Evolutionary conservation across 371 early-diverging fungal genomes (phyloP).

Genomic region (Mucor plumbeus): DNA sequence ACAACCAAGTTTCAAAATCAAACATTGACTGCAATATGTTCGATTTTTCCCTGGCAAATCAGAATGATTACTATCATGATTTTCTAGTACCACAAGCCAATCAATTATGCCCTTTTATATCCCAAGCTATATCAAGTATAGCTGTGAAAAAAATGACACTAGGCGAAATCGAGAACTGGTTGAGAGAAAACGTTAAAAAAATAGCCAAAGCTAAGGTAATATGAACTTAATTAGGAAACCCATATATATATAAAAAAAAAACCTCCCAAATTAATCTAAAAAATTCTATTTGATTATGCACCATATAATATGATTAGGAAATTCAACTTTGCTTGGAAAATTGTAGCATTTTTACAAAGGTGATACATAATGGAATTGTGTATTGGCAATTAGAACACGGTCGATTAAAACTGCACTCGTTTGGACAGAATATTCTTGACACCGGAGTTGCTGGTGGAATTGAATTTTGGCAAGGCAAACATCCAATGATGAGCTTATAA

Average conservation of each 20-base stretch:
- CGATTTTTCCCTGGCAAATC: constrained; percentile 3
- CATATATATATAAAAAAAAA: no score
- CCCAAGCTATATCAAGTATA: constrained; percentile 3
- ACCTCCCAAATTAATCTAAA: not conserved
- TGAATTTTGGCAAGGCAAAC: constrained; percentile 4
- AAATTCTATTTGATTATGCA: not conserved
- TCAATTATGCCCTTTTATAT: not conserved
- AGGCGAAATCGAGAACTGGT: not conserved
- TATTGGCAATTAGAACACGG: not conserved
- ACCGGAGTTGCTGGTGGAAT: constrained; percentile 16
- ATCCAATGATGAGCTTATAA: not conserved
- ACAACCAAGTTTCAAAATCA: not conserved
- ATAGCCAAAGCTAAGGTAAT: constrained; percentile 7
- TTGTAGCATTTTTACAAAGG: not conserved
- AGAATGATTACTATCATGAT: not conserved
- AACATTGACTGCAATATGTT: not conserved
- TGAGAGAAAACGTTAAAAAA: not conserved
- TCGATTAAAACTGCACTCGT: not conserved
- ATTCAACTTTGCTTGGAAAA: not conserved
- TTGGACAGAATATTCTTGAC: not conserved
- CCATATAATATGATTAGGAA: not conserved
- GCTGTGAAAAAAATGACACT: not conserved
- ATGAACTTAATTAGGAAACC: not conserved
- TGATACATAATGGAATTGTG: not conserved
- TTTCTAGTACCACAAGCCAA: not conserved